Evolutionary conservation across 1,284 basidiomycete genomes (phyloP).

Genomic region (Retiboletus flavoniger): DNA sequence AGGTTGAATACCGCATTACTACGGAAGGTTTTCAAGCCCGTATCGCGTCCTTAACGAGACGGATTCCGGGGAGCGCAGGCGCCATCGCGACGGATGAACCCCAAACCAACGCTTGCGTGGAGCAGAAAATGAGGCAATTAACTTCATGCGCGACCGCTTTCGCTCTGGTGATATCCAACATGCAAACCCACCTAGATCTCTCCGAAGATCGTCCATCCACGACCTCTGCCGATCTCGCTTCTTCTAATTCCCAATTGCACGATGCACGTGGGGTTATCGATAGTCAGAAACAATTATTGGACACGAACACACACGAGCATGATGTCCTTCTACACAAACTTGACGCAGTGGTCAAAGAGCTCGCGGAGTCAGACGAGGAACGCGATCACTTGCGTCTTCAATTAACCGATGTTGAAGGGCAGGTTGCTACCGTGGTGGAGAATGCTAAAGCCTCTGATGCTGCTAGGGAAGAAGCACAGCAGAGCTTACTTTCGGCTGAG

Average conservation of each 20-base stretch:
- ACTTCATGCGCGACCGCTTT: constrained; percentile 33
- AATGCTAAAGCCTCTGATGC: constrained; percentile 34
- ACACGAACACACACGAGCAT: constrained; percentile 8
- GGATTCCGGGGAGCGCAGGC: constrained; percentile 15
- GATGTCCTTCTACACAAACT: constrained; percentile 17
- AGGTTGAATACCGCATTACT: constrained; percentile 68
- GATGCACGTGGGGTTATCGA: constrained; percentile 20
- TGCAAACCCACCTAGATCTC: constrained; percentile 33
- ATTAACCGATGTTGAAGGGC: constrained; percentile 28
- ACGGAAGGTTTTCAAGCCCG: constrained; percentile 54
- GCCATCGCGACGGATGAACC: not conserved
- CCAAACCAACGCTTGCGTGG: not conserved
- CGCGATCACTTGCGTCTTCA: constrained; percentile 13
- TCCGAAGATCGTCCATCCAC: constrained; percentile 19
- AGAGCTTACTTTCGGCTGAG: constrained; percentile 23
- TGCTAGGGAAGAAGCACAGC: constrained; percentile 40
- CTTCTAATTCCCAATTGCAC: constrained; percentile 15
- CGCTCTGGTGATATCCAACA: constrained; percentile 38
- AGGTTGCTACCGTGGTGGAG: constrained; percentile 32
- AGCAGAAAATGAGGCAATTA: constrained; percentile 33
- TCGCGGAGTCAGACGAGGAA: constrained; percentile 23
- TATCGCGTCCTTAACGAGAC: constrained; percentile 30
- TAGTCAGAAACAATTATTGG: constrained; percentile 10
- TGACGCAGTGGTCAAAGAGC: constrained; percentile 14
- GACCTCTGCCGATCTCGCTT: constrained; percentile 14